A percentile compares a stretch with the other conserved stretches of the same genome.
phyloP scores from a whole-genome alignment of 805 yeast species.

The Monosporozyma solicola region DNA sequence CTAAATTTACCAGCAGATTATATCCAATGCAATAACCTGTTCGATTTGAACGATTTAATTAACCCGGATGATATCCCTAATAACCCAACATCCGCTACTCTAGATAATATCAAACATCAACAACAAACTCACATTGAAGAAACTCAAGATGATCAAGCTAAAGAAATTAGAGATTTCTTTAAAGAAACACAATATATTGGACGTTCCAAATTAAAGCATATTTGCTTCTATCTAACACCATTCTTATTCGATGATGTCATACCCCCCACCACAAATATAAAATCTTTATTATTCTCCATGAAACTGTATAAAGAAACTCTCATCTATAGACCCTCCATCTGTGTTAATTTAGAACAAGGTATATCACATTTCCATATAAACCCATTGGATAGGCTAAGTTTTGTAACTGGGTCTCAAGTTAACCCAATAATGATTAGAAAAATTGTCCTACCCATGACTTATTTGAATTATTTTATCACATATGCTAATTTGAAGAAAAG shows the following conservation, averaged over 20 bases:
- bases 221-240: slow-evolving; percentile 13
- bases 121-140: background rate
- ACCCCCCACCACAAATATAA: background rate
- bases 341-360: slow-evolving; percentile 12
- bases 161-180: slow-evolving; percentile 4
- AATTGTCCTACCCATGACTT: slow-evolving; percentile 15
- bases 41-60: background rate
- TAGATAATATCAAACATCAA: background rate
- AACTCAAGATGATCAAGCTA: background rate
- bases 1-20: slow-evolving; percentile 22
- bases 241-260: background rate
- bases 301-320: background rate
- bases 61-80: background rate
- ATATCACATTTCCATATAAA: slow-evolving; percentile 19
- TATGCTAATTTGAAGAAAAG: slow-evolving; percentile 11
- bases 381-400: slow-evolving; percentile 23
- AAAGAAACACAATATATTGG: slow-evolving; percentile 6
- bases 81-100: background rate
- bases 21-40: slow-evolving; percentile 11
- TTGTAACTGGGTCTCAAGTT: slow-evolving; percentile 74
- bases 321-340: slow-evolving; percentile 18
- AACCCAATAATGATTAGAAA: slow-evolving; percentile 86
- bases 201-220: slow-evolving; percentile 13
- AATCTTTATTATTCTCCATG: slow-evolving; percentile 1
- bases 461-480: slow-evolving; percentile 14